Evolutionary conservation across 2,329 filamentous ascomycete genomes (phyloP), one percentile per base, ranked within the genome.

Genomic region (Penicillium sp.): DNA sequence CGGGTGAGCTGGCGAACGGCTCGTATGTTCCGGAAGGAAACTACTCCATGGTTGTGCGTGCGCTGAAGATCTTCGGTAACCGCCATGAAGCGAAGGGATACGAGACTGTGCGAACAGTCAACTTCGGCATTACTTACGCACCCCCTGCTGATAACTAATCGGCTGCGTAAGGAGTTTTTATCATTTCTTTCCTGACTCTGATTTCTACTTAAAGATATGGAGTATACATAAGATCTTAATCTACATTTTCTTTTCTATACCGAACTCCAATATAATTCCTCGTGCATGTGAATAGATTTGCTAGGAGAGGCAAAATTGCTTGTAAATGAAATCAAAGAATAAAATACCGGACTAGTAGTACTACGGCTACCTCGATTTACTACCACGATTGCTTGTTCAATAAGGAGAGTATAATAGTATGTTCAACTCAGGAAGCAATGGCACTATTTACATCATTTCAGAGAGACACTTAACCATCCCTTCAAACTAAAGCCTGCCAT

Each of bases 11-110:
- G 21, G 52, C 52, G 1, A 39, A 55, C 17, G 55, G 55, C 3
- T 45, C 49, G 2, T 54, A 56, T 40, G 56, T 51, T 9, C 44
- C 56, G 1, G 46, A 34, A 5, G 56, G 56, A 3, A 45, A 49
- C 34, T 58, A 58, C 45, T 46, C 53, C 8, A 18, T 58, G 15
- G 17, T 46, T 49, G 56, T 56, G 30, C 47, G 53, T 37, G 56
- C 56, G n/a, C 30, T 58, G 45, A 58, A 52, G 53, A 58, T 58
- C 23, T 56, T 56, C 23, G 56, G 56, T 7, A 39, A 58, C 21
- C 53, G 29, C 4, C n/a, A 21, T 13, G 15, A 13, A 13, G 8
- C 36, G 20, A 40, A 40, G 36, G 36, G 36, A 2, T 40, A 40
- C 7, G 36, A 40, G 20, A 40, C 36, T n/a, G 13, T 40, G 4